These are phyloP conservation scores for Neurospora sp. DNA, from an alignment of 2,329 filamentous ascomycete genomes.

Conservation along the genomic window DNA sequence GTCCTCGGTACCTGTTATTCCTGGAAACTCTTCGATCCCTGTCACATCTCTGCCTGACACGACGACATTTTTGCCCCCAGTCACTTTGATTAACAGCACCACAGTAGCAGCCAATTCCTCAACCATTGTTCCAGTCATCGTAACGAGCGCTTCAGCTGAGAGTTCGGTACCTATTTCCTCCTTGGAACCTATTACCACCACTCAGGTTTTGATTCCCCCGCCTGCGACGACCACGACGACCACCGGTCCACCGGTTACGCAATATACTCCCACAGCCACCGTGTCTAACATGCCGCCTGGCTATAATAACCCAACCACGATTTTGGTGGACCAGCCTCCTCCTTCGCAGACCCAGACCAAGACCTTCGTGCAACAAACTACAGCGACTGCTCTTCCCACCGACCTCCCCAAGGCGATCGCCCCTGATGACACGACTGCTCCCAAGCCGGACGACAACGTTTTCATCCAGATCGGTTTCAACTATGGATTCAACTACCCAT, in stretches of 20 bases:
- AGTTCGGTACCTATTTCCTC: background rate
- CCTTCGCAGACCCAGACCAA: background rate
- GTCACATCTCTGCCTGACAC: background rate
- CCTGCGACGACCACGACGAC: background rate
- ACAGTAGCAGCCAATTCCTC: background rate
- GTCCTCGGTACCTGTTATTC: background rate
- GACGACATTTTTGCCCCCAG: background rate
- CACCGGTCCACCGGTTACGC: background rate
- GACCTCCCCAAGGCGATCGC: constrained; percentile 66
- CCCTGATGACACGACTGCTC: constrained; percentile 46
- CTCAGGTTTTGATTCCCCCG: background rate
- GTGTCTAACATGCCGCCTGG: background rate
- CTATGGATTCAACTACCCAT: constrained; percentile 71
- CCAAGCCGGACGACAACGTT: constrained; percentile 52
- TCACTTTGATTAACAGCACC: background rate
- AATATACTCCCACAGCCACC: background rate
- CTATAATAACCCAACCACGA: constrained; percentile 1
- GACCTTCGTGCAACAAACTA: constrained; percentile 5
- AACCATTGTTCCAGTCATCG: background rate
- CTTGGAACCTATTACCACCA: background rate
- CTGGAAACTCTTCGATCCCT: background rate
- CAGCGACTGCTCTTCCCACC: constrained; percentile 42
- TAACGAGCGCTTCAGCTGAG: background rate
- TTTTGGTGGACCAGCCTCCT: constrained; percentile 1
- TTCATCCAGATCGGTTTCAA: constrained; percentile 80